A percentile compares a stretch with the other conserved stretches of the same genome.
Evolutionary conservation across 495 filamentous ascomycete species (phyloP).

Genomic region (Xylaria longipes): DNA sequence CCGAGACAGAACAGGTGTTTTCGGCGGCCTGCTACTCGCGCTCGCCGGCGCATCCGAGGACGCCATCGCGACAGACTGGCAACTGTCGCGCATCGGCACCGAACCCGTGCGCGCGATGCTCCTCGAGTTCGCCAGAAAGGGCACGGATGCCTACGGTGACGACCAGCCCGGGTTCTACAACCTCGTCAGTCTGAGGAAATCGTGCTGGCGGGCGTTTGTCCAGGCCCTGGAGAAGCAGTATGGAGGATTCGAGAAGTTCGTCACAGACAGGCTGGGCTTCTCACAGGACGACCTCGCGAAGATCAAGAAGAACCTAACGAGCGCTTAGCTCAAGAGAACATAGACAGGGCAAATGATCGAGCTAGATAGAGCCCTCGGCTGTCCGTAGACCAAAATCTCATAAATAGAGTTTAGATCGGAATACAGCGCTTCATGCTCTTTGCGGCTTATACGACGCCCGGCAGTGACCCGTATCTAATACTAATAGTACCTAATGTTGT

Average conservation of each 20-base stretch:
- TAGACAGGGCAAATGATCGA: background rate
- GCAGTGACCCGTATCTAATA: background rate
- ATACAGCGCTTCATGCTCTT: background rate
- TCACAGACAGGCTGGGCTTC: conserved; percentile 48
- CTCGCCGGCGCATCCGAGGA: conserved; percentile 57
- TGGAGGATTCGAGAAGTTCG: conserved; percentile 53
- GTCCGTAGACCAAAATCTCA: background rate
- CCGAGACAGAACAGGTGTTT: conserved; percentile 69
- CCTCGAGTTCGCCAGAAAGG: conserved; percentile 44
- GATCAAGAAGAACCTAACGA: conserved; percentile 50
- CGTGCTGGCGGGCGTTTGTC: conserved; percentile 50
- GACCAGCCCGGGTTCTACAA: conserved; percentile 51
- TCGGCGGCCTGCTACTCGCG: conserved; percentile 62
- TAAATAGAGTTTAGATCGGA: background rate
- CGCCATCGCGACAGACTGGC: conserved; percentile 58
- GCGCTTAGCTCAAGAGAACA: conserved; percentile 15
- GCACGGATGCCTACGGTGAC: conserved; percentile 35
- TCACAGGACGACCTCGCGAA: conserved; percentile 45
- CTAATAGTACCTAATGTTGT: background rate
- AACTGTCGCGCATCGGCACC: conserved; percentile 54
- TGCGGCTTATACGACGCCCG: background rate
- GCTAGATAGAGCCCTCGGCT: background rate
- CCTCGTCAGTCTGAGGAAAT: conserved; percentile 41
- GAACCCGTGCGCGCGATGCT: conserved; percentile 53
- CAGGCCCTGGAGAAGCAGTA: conserved; percentile 43